Conservation (phyloP, 306 rosid species). For the Hippophae gyantsensis region DNA sequence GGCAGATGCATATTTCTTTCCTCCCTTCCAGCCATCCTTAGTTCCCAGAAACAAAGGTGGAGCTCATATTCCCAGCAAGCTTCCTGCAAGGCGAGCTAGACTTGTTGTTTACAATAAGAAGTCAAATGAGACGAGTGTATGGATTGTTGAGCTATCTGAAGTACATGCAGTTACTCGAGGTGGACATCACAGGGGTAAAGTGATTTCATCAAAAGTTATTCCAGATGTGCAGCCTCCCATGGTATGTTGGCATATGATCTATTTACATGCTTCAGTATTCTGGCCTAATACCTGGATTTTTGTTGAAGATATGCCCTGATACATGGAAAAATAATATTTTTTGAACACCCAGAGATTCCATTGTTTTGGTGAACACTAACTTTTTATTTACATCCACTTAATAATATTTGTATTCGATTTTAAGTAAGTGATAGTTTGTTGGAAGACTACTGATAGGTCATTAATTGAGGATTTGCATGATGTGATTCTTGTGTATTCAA, state of each 20-base stretch:
- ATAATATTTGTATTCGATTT: no score
- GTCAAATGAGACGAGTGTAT: slow-evolving; percentile 60
- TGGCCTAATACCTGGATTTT: no score
- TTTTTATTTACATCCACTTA: no score
- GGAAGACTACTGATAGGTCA: no score
- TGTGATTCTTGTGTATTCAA: no score
- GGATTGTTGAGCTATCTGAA: slow-evolving; percentile 77
- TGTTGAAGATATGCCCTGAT: no score
- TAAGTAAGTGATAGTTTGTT: no score
- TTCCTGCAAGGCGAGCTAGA: slow-evolving; percentile 85
- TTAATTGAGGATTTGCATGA: no score
- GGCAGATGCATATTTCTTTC: slow-evolving; percentile 91
- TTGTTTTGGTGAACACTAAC: no score
- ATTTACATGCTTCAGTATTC: no score
- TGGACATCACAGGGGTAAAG: slow-evolving; percentile 91
- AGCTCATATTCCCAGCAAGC: slow-evolving; percentile 64
- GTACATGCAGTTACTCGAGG: slow-evolving; percentile 93
- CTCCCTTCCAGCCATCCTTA: slow-evolving; percentile 88
- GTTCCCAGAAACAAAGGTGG: slow-evolving; percentile 83
- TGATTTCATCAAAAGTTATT: slow-evolving; percentile 55
- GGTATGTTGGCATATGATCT: slow-evolving; percentile 28
- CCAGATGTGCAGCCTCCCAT: slow-evolving; percentile 92
- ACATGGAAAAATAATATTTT: no score
- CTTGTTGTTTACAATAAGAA: slow-evolving; percentile 74
- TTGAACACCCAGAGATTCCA: no score